Conservation (phyloP, 225 moss, liverwort and hornwort species). For the Anthoceros angustus region DNA sequence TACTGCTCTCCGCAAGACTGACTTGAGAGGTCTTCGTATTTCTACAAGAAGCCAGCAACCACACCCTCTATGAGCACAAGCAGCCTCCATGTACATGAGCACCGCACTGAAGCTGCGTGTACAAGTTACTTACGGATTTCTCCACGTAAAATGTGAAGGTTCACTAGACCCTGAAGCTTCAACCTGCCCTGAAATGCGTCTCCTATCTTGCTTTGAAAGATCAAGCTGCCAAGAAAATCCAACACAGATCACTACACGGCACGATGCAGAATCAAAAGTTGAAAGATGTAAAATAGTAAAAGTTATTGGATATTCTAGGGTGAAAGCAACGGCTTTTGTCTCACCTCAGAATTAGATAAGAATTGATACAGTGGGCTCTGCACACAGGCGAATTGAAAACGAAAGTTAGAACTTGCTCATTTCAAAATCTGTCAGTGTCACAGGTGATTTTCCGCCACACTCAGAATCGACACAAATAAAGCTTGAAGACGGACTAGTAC, state of each 20-base stretch:
- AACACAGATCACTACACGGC: background rate
- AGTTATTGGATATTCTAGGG: background rate
- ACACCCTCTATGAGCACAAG: slow-evolving; percentile 3
- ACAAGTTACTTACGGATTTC: slow-evolving; percentile 19
- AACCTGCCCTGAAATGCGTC: slow-evolving; percentile 62
- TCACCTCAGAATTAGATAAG: slow-evolving; percentile 36
- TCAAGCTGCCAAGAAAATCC: slow-evolving; percentile 24
- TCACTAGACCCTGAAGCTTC: slow-evolving; percentile 9
- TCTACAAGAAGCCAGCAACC: too few species aligned
- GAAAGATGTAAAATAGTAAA: background rate
- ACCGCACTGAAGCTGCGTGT: slow-evolving; percentile 7
- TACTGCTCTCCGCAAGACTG: too few species aligned
- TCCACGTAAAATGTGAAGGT: slow-evolving; percentile 8
- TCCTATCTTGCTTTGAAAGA: slow-evolving; percentile 52
- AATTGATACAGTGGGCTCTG: slow-evolving; percentile 49
- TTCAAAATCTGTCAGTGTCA: background rate
- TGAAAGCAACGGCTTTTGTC: background rate
- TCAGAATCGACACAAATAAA: too few species aligned
- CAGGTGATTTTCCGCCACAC: background rate
- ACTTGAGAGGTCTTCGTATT: too few species aligned
- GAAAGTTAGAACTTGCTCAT: background rate
- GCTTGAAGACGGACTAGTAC: background rate
- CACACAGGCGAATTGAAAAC: slow-evolving; percentile 5
- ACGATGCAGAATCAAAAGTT: background rate
- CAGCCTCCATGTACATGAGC: background rate